These are phyloP conservation scores for Ascoidea tarda DNA, from an alignment of 805 yeast species.

Conservation along the genomic window DNA sequence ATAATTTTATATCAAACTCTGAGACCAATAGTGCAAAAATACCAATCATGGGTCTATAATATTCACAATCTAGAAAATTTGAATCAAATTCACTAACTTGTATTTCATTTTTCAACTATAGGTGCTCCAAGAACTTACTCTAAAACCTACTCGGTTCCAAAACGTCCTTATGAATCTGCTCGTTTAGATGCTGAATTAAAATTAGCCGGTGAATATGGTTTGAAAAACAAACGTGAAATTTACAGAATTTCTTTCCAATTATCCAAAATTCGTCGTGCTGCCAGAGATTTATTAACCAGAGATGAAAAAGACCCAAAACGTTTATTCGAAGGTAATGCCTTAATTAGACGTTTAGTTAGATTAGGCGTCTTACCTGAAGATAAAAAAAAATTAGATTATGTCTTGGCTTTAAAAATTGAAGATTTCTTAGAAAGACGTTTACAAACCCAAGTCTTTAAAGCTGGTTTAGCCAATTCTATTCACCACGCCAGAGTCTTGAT, in stretches of 20 bases:
- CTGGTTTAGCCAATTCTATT: slow-evolving; percentile 97
- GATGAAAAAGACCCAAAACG: slow-evolving; percentile 99
- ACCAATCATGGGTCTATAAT: too few relatives aligned
- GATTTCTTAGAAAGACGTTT: slow-evolving; percentile 99
- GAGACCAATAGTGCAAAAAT: too few relatives aligned
- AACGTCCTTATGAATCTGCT: slow-evolving; percentile 98
- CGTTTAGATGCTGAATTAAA: slow-evolving; percentile 99
- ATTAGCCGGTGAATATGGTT: slow-evolving; percentile 99
- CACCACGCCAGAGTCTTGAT: slow-evolving; percentile 99
- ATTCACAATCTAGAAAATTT: slow-evolving; percentile 11
- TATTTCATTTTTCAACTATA: slow-evolving; percentile 14
- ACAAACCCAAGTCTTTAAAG: slow-evolving; percentile 99
- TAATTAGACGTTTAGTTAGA: slow-evolving; percentile 97
- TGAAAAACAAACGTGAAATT: slow-evolving; percentile 99
- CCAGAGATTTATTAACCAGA: slow-evolving; percentile 99
- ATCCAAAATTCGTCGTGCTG: slow-evolving; percentile 99
- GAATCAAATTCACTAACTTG: neutral
- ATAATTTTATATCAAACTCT: too few relatives aligned
- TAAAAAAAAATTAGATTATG: slow-evolving; percentile 99
- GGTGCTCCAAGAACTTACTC: slow-evolving; percentile 99
- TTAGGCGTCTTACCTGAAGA: slow-evolving; percentile 98
- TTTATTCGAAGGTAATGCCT: slow-evolving; percentile 99
- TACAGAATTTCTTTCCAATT: slow-evolving; percentile 99
- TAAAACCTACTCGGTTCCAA: slow-evolving; percentile 99
- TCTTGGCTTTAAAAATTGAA: slow-evolving; percentile 93